Conservation (phyloP, 208 protist species). For the Leishmania aethiopica region DNA sequence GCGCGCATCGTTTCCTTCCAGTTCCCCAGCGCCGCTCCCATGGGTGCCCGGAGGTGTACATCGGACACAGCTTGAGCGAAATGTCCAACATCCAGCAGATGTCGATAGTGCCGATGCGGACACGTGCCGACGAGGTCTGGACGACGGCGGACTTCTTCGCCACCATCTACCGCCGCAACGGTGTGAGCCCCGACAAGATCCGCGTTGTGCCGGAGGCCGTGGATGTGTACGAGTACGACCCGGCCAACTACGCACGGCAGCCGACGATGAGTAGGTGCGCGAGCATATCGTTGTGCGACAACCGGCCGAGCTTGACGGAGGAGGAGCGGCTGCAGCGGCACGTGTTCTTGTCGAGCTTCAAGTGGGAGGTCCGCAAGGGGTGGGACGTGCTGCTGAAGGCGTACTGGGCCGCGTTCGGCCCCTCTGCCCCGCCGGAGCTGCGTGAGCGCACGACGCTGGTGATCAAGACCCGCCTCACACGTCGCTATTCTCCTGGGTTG, state of each 20-base stretch:
- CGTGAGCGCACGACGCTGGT: slow-evolving; percentile 23
- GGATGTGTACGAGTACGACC: slow-evolving; percentile 54
- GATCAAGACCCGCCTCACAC: slow-evolving; percentile 12
- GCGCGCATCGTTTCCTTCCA: slow-evolving; percentile 5
- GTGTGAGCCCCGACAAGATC: slow-evolving; percentile 33
- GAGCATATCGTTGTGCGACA: slow-evolving; percentile 12
- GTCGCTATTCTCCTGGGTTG: not conserved
- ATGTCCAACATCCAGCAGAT: slow-evolving; percentile 32
- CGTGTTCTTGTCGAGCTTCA: slow-evolving; percentile 68
- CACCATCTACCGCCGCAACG: slow-evolving; percentile 33
- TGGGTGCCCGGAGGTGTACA: not conserved
- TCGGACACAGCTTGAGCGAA: slow-evolving; percentile 57
- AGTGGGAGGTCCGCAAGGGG: slow-evolving; percentile 70
- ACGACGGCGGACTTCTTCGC: slow-evolving; percentile 55
- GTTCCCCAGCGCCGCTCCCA: not conserved
- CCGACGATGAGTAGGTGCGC: not conserved
- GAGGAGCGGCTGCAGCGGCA: slow-evolving; percentile 28
- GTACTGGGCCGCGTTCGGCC: slow-evolving; percentile 57
- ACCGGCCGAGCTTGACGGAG: not conserved
- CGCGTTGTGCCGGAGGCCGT: slow-evolving; percentile 57
- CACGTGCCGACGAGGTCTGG: slow-evolving; percentile 52
- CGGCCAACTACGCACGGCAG: slow-evolving; percentile 17
- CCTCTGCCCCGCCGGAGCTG: slow-evolving; percentile 22
- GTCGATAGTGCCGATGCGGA: slow-evolving; percentile 22
- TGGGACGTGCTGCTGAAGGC: slow-evolving; percentile 62